A percentile compares a stretch with the other conserved stretches of the same genome.
Conservation (phyloP, 352 stramenopile genomes). For the Thraustochytrium sp. region DNA sequence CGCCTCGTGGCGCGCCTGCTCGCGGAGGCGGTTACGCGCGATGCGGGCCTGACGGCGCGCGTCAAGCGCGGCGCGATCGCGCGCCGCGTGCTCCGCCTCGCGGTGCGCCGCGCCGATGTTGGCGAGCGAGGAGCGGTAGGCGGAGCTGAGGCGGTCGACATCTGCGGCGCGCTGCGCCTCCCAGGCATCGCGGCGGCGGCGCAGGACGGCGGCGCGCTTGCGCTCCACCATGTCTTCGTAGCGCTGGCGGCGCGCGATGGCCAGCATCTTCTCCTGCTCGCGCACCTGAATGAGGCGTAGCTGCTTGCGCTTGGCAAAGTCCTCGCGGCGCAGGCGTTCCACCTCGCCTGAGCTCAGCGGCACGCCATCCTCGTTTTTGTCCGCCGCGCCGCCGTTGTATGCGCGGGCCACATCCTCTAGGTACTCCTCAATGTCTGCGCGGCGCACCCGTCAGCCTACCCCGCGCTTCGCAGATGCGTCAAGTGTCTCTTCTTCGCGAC, state of each 20-base stretch:
- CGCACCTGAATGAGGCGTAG: neutral
- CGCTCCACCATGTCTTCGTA: neutral
- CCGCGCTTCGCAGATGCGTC: too few species aligned
- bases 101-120: neutral
- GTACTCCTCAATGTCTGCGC: slow-evolving; percentile 10
- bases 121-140: neutral
- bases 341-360: slow-evolving; percentile 5
- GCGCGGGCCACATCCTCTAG: neutral
- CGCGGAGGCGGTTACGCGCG: neutral
- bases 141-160: neutral
- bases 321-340: neutral
- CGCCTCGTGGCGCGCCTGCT: neutral
- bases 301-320: neutral
- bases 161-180: neutral
- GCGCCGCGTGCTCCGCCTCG: neutral
- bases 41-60: neutral
- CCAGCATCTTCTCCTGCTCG: neutral
- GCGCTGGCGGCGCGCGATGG: neutral
- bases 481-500: too few species aligned
- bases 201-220: neutral
- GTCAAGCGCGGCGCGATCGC: neutral
- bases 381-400: neutral
- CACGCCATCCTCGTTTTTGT: neutral
- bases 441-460: too few species aligned
- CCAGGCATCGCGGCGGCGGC: neutral